A percentile compares a stretch with the other conserved stretches of the same genome.
Evolutionary conservation across 1,139 yeast genomes (phyloP).

Genomic region (Martiniozyma asiatica): DNA sequence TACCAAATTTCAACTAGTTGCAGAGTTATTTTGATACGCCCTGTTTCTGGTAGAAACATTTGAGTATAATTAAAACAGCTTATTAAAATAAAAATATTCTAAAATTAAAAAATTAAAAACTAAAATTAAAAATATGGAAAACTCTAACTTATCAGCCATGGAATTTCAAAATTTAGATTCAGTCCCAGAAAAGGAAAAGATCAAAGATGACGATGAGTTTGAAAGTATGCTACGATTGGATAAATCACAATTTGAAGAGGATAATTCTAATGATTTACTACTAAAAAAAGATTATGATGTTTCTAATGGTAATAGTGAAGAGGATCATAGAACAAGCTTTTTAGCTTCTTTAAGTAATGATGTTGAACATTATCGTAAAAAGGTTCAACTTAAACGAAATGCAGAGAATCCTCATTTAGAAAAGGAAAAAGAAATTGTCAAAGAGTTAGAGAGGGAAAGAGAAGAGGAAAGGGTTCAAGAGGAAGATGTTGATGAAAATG

Average conservation of each 20-base stretch:
- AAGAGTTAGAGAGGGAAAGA: slow-evolving; percentile 5
- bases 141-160: too few relatives aligned
- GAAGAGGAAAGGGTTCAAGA: neutral
- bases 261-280: neutral
- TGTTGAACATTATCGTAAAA: slow-evolving; percentile 19
- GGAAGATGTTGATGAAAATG: slow-evolving; percentile 1
- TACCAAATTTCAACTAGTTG: too few relatives aligned
- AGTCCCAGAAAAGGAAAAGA: too few relatives aligned
- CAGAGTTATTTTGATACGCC: too few relatives aligned
- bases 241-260: neutral
- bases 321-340: slow-evolving; percentile 7
- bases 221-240: neutral
- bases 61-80: too few relatives aligned
- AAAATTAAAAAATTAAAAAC: too few relatives aligned
- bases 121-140: too few relatives aligned
- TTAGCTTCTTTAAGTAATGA: slow-evolving; percentile 17
- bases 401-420: slow-evolving; percentile 5
- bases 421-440: slow-evolving; percentile 7
- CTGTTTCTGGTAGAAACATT: too few relatives aligned
- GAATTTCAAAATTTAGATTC: too few relatives aligned
- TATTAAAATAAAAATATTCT: too few relatives aligned
- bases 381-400: slow-evolving; percentile 16
- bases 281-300: neutral
- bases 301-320: slow-evolving; percentile 3
- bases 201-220: too few relatives aligned